A percentile compares a stretch with the other conserved stretches of the same genome.
Evolutionary conservation across 2,329 filamentous ascomycete genomes (phyloP).

Genomic region (Penicillium sp.): DNA sequence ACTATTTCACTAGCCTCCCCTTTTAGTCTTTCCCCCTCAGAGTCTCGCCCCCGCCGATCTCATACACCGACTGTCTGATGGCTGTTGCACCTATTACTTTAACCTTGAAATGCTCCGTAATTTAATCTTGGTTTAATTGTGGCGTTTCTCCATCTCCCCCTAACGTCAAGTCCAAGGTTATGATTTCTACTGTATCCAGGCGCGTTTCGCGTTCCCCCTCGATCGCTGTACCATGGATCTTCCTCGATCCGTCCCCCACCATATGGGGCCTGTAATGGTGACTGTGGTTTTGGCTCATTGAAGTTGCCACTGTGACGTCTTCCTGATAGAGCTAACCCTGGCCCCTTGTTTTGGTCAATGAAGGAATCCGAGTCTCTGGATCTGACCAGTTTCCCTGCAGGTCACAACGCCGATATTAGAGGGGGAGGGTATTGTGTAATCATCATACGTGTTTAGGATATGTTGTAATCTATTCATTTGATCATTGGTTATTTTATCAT

Average conservation of each 20-base stretch:
- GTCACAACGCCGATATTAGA: background rate
- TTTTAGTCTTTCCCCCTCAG: conserved; percentile 16
- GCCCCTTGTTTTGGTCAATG: background rate
- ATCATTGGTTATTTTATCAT: background rate
- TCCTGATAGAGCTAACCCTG: background rate
- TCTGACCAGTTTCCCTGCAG: background rate
- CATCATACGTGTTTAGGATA: background rate
- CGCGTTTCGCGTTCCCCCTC: background rate
- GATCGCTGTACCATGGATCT: conserved; percentile 1
- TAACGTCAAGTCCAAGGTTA: background rate
- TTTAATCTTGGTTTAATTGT: background rate
- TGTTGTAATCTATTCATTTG: background rate
- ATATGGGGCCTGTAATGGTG: background rate
- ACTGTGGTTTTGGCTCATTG: background rate
- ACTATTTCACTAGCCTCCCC: conserved; percentile 22
- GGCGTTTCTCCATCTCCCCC: background rate
- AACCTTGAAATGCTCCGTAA: background rate
- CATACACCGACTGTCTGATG: conserved; percentile 27
- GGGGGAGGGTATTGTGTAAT: background rate
- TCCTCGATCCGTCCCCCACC: background rate
- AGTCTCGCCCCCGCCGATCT: conserved; percentile 29
- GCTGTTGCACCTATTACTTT: background rate
- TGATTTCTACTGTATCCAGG: background rate
- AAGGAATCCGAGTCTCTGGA: background rate
- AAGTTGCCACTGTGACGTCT: background rate